Percentiles rank a stretch among this genome's conserved stretches.
phyloP scores from a whole-genome alignment of 78 protist genomes.

The Cavenderia fasciculata region DNA sequence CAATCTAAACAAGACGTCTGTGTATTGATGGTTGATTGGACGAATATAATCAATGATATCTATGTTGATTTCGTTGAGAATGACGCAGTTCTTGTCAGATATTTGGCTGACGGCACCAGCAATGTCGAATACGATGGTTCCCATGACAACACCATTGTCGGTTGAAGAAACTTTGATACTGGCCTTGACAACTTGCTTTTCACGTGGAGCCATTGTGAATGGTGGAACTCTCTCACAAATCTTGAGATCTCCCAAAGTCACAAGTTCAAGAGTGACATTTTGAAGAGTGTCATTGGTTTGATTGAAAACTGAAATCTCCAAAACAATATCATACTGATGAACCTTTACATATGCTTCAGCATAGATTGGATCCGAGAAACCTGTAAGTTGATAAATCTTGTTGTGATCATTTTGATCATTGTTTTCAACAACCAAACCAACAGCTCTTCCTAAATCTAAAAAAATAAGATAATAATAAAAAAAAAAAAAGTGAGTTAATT shows the following conservation, averaged over 20 bases:
- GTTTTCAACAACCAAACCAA: background rate
- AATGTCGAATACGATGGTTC: slow-evolving; percentile 93
- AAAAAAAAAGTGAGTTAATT: background rate
- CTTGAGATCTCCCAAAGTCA: slow-evolving; percentile 96
- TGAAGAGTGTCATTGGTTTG: slow-evolving; percentile 94
- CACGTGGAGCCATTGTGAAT: slow-evolving; percentile 90
- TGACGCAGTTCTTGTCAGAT: slow-evolving; percentile 87
- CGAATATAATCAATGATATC: slow-evolving; percentile 97
- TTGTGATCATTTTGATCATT: slow-evolving; percentile 58
- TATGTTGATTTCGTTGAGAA: slow-evolving; percentile 95
- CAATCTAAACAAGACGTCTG: slow-evolving; percentile 87
- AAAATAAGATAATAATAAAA: background rate
- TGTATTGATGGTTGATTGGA: slow-evolving; percentile 90
- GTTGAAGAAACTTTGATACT: slow-evolving; percentile 96
- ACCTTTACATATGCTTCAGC: slow-evolving; percentile 97
- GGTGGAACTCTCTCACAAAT: slow-evolving; percentile 93
- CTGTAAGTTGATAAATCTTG: slow-evolving; percentile 92
- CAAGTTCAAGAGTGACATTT: slow-evolving; percentile 95
- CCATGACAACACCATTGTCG: slow-evolving; percentile 97
- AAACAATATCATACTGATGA: slow-evolving; percentile 96
- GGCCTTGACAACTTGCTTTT: slow-evolving; percentile 70
- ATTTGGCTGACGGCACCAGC: slow-evolving; percentile 67
- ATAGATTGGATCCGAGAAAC: slow-evolving; percentile 95
- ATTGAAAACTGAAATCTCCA: slow-evolving; percentile 81
- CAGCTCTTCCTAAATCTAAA: slow-evolving; percentile 27